These are phyloP conservation scores for Chlamydomonas schloesseri DNA, from an alignment of 139 green algal genomes.

Conservation along the genomic window DNA sequence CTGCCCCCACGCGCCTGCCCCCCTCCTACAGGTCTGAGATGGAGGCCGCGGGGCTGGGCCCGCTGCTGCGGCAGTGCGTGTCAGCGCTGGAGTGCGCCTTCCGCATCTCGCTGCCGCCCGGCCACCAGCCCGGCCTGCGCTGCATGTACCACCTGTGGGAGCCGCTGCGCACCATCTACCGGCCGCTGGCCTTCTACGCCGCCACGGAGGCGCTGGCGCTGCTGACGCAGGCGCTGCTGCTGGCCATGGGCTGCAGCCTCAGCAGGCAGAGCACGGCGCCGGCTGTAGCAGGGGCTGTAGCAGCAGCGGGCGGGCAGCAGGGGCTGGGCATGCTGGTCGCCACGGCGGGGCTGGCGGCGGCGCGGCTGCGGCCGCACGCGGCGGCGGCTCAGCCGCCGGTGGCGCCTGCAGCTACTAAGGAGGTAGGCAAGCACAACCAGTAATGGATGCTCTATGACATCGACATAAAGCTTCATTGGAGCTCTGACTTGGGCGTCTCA, in stretches of 20 bases:
- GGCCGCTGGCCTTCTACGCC: slow-evolving; percentile 56
- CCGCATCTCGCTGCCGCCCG: slow-evolving; percentile 15
- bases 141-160: slow-evolving; percentile 65
- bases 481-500: too few relatives aligned
- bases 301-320: too few relatives aligned
- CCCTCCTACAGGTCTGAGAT: slow-evolving; percentile 15
- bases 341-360: not conserved
- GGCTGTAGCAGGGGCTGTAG: too few relatives aligned
- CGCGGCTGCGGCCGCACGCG: too few relatives aligned
- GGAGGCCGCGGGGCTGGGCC: slow-evolving; percentile 31
- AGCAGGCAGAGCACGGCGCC: too few relatives aligned
- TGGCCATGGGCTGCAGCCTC: slow-evolving; percentile 36
- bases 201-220: slow-evolving; percentile 46
- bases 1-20: not conserved
- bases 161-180: slow-evolving; percentile 47
- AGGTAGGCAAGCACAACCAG: too few relatives aligned
- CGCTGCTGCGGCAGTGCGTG: slow-evolving; percentile 47
- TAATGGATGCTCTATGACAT: too few relatives aligned
- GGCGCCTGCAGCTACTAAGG: too few relatives aligned
- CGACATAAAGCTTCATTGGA: too few relatives aligned
- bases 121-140: slow-evolving; percentile 19
- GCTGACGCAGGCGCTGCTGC: slow-evolving; percentile 36
- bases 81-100: slow-evolving; percentile 31
- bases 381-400: not conserved
- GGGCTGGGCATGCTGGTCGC: not conserved